phyloP scores from a whole-genome alignment of 495 filamentous ascomycete genomes.

The Haplographium delicatum region DNA sequence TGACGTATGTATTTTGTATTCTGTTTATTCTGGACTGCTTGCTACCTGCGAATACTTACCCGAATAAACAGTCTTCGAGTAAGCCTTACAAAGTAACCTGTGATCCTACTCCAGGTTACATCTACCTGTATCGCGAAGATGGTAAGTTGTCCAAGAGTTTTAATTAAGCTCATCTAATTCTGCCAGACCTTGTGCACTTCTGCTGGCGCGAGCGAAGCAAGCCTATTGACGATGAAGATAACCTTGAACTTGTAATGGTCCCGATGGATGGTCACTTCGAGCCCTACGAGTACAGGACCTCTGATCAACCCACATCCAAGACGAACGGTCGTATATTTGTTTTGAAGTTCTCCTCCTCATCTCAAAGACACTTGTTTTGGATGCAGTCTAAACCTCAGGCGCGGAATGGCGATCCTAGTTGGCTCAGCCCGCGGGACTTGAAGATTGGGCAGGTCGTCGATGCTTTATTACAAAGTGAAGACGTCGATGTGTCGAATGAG shows the following conservation, averaged over 20 bases:
- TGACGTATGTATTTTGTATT: slow-evolving; percentile 48
- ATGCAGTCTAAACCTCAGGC: slow-evolving; percentile 85
- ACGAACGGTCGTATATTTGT: slow-evolving; percentile 90
- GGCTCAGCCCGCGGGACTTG: slow-evolving; percentile 74
- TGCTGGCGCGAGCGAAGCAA: slow-evolving; percentile 75
- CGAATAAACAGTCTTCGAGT: slow-evolving; percentile 52
- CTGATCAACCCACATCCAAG: slow-evolving; percentile 46
- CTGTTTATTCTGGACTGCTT: not conserved
- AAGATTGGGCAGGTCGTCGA: slow-evolving; percentile 84
- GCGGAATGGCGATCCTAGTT: slow-evolving; percentile 61
- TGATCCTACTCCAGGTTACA: slow-evolving; percentile 69
- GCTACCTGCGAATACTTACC: slow-evolving; percentile 26
- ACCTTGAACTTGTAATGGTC: slow-evolving; percentile 83
- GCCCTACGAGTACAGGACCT: slow-evolving; percentile 58
- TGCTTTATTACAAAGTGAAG: slow-evolving; percentile 75
- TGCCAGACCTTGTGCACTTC: slow-evolving; percentile 81
- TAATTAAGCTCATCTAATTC: slow-evolving; percentile 10
- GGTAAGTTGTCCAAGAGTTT: slow-evolving; percentile 40
- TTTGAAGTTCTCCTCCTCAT: slow-evolving; percentile 92
- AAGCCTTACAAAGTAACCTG: slow-evolving; percentile 64
- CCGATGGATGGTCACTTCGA: slow-evolving; percentile 83
- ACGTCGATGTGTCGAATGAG: slow-evolving; percentile 78
- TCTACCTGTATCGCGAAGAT: slow-evolving; percentile 93
- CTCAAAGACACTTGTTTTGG: slow-evolving; percentile 91
- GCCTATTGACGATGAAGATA: slow-evolving; percentile 55